Percentiles rank a stretch among this genome's conserved stretches.
Evolutionary conservation across 176 grass and related monocot species (phyloP).

Genomic region (Carex pumila): DNA sequence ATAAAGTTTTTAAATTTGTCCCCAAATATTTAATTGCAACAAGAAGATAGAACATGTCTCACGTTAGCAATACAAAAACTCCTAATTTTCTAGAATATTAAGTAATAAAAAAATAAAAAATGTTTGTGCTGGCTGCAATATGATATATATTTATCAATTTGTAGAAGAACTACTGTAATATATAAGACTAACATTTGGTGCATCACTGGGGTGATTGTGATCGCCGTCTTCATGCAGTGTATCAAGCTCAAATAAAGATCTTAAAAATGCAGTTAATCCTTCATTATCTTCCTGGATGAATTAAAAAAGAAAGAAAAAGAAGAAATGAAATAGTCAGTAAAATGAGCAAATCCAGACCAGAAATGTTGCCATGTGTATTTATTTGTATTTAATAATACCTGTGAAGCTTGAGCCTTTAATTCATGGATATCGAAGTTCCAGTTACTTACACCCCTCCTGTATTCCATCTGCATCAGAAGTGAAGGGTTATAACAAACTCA

Average conservation of each 20-base stretch:
- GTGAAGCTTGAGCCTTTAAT: conserved; percentile 65
- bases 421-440: conserved; percentile 90
- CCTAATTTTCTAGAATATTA: not conserved
- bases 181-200: not conserved
- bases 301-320: not conserved
- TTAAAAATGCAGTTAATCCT: conserved; percentile 36
- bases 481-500: not conserved
- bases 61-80: not conserved
- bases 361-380: not conserved
- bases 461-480: conserved; percentile 48
- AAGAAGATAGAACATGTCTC: not conserved
- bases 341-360: not conserved
- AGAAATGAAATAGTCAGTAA: not conserved
- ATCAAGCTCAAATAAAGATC: conserved; percentile 64
- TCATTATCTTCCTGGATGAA: conserved; percentile 51
- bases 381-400: conserved; percentile 28
- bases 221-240: conserved; percentile 38
- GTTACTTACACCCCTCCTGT: conserved; percentile 72
- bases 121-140: not conserved
- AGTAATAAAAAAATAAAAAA: not conserved
- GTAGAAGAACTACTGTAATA: not conserved
- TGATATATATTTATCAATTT: not conserved
- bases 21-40: not conserved
- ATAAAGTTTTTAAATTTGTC: not conserved
- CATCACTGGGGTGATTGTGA: not conserved